Percentiles rank a stretch among this genome's conserved stretches.
Evolutionary conservation across 2,329 filamentous ascomycete genomes (phyloP).

Genomic region (Rutstroemia sp.): DNA sequence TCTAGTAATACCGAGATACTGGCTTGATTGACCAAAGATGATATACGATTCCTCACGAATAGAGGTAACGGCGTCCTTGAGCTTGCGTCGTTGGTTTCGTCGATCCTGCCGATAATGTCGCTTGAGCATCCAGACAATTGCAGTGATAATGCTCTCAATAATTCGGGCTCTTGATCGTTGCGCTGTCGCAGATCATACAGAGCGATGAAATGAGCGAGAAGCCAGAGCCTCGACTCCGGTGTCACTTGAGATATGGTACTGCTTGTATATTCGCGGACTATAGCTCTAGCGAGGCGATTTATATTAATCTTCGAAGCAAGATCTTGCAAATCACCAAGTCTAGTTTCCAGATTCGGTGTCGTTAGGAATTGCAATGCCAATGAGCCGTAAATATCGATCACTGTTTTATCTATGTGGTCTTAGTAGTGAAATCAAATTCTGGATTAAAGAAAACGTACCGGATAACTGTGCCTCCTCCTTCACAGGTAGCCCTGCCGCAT

Average conservation of each 20-base stretch:
- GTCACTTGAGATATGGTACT: constrained; percentile 17
- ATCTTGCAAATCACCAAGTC: constrained; percentile 19
- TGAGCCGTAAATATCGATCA: constrained; percentile 21
- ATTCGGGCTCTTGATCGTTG: constrained; percentile 33
- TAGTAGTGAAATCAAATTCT: neutral
- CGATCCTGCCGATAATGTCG: constrained; percentile 43
- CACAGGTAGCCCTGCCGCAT: neutral
- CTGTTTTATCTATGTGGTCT: constrained; percentile 12
- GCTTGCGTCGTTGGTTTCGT: constrained; percentile 35
- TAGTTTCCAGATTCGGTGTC: constrained; percentile 22
- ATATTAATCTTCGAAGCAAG: constrained; percentile 23
- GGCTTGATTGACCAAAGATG: constrained; percentile 65
- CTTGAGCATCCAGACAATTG: constrained; percentile 45
- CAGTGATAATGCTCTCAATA: constrained; percentile 45
- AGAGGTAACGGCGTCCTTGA: constrained; percentile 33
- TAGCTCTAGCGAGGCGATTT: constrained; percentile 21
- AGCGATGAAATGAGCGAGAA: constrained; percentile 60
- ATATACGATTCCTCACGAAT: constrained; percentile 59
- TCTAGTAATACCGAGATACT: constrained; percentile 51
- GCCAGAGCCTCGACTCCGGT: constrained; percentile 45
- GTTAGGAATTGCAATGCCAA: constrained; percentile 28
- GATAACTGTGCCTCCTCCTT: neutral
- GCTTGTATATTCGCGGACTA: constrained; percentile 20
- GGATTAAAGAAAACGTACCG: neutral
- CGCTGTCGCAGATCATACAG: constrained; percentile 38